Evolutionary conservation across 148 eudicot genomes (phyloP).

Genomic region (Fallopia convolvulus): DNA sequence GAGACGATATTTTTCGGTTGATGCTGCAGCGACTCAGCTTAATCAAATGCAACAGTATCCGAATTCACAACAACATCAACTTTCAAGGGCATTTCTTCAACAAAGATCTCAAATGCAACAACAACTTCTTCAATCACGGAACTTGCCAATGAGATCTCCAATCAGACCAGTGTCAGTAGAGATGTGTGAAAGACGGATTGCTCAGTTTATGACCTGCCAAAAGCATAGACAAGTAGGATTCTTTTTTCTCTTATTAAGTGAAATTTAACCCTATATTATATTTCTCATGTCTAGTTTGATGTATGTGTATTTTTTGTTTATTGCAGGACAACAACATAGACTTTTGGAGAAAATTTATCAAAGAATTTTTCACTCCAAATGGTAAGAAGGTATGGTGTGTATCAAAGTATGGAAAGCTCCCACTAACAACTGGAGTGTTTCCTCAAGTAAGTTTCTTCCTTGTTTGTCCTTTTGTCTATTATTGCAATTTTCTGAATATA

Average conservation of each 20-base stretch:
- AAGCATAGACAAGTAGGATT: slow-evolving; percentile 76
- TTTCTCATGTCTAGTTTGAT: neutral
- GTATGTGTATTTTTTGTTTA: neutral
- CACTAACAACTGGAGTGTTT: slow-evolving; percentile 73
- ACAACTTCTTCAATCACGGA: slow-evolving; percentile 49
- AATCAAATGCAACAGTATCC: slow-evolving; percentile 63
- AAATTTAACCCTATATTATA: neutral
- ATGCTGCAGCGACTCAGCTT: slow-evolving; percentile 55
- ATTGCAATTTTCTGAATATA: too few relatives aligned
- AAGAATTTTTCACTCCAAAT: slow-evolving; percentile 75
- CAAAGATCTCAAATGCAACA: slow-evolving; percentile 54
- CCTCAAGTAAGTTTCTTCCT: slow-evolving; percentile 44
- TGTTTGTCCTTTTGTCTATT: neutral
- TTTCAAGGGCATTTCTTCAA: slow-evolving; percentile 37
- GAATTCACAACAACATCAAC: slow-evolving; percentile 58
- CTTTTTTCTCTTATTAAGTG: neutral
- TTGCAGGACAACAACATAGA: slow-evolving; percentile 82
- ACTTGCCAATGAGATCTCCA: slow-evolving; percentile 60
- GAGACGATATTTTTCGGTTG: slow-evolving; percentile 52
- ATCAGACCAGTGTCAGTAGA: slow-evolving; percentile 62
- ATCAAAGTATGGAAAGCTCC: slow-evolving; percentile 86
- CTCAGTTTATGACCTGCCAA: slow-evolving; percentile 87
- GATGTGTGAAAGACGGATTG: slow-evolving; percentile 80
- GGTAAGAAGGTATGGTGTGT: slow-evolving; percentile 99
- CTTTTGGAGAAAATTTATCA: slow-evolving; percentile 84